Evolutionary conservation across 345 rosid genomes (phyloP), one percentile per base, ranked within the genome.

Genomic region (Viola odorata): DNA sequence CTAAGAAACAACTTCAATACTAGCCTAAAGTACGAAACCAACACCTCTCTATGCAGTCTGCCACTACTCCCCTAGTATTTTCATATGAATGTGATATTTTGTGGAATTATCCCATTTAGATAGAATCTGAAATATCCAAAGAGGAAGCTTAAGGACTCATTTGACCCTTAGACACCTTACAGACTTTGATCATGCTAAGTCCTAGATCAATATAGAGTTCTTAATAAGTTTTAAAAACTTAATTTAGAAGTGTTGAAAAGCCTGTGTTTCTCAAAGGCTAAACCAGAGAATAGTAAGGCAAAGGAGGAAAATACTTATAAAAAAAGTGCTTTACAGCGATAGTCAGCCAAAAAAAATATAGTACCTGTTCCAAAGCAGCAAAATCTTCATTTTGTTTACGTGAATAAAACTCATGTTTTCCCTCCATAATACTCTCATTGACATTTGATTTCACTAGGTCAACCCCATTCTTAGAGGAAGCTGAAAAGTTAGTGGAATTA

Each of bases 351-450:
- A n/a, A 60, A 17, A 40, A 50, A 44, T 42, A 45, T 40, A 50
- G 12, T 69, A 95, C 99, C 94, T 95, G 99, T 71, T 95, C 99
- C 79, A 95, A 73, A 67, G 96, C 82, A 71, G 84, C 60, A 80
- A 95, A 88, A 81, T 91, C 97, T 70, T 87, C 98, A 69, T 85
- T 81, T 55, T 84, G 86, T 61, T 81, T 85, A 55, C 79, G 74
- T 70, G 78, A 61, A 64, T 73, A 83, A 69, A 75, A 81, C 23
- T 77, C 86, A 4, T 65, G 77, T 66, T 63, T 73, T 54, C 68
- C 75, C 47, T 75, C 79, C 36, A 49, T 64, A 63, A 40, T 62
- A 55, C 55, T 72, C 45, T 60, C 80, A 77, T 58, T 70, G 62
- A 66, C 64, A 67, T 70, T 47, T 37, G 71, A 57, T 66, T 39